phyloP scores from a whole-genome alignment of 768 basidiomycete species.

The Lactifluus hygrophoroides region DNA sequence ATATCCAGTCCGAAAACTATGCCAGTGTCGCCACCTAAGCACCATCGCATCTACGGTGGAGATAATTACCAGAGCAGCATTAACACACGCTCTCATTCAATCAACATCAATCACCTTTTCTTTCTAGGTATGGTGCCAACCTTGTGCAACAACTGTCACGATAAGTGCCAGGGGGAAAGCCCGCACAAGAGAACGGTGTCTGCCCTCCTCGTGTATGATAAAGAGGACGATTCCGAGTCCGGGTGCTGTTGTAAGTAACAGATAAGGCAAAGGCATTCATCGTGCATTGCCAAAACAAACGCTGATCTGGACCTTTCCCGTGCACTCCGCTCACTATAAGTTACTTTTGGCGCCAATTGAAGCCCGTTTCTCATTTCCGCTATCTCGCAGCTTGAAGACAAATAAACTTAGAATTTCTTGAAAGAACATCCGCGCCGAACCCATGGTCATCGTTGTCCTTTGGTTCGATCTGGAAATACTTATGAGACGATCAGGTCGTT shows the following conservation, averaged over 20 bases:
- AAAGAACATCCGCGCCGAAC: constrained; percentile 30
- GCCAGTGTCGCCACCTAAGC: too few relatives aligned
- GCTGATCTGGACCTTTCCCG: constrained; percentile 49
- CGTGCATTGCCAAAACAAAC: constrained; percentile 33
- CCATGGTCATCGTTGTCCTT: constrained; percentile 49
- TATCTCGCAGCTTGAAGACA: constrained; percentile 43
- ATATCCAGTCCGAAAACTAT: too few relatives aligned
- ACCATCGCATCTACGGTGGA: constrained; percentile 37
- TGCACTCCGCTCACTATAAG: constrained; percentile 21
- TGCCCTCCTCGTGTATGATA: constrained; percentile 37
- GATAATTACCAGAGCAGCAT: constrained; percentile 25
- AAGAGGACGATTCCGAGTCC: constrained; percentile 31
- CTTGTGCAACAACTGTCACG: constrained; percentile 39
- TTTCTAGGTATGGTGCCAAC: constrained; percentile 34
- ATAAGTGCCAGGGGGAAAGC: constrained; percentile 43
- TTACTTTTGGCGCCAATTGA: neutral
- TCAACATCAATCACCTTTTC: neutral
- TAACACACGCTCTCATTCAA: neutral
- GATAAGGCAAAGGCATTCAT: constrained; percentile 45
- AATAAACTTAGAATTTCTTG: too few relatives aligned
- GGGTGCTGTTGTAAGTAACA: constrained; percentile 28
- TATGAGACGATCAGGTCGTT: too few relatives aligned
- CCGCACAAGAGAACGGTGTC: constrained; percentile 39
- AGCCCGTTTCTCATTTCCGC: neutral
- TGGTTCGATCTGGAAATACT: too few relatives aligned